Evolutionary conservation across 2,329 filamentous ascomycete species (phyloP), one percentile per base, ranked within the genome.

Genomic region (Colletotrichum sp.): DNA sequence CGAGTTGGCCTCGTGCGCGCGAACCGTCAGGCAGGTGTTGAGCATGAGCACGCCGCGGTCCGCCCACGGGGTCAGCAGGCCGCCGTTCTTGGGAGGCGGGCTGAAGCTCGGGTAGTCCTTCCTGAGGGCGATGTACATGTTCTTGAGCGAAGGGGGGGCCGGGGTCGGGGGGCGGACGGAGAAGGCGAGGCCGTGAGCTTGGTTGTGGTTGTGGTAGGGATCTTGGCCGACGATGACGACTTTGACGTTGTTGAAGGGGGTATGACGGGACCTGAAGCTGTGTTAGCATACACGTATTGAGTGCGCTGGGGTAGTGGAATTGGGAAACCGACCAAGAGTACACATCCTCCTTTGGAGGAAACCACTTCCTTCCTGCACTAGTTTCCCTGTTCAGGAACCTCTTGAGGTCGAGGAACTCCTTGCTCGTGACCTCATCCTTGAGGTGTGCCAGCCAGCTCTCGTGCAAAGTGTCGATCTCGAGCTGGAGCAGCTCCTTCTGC

Each of bases 181-280:
- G 89, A 99, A 99, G 83, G 95, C 96, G 75, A 99, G 93, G 59
- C 97, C 97, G 85, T 99, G 97, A 67, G 97, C 97, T 89, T 99
- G 97, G 85, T 98, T 98, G 84, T 92, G 85, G 84, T 98, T 98
- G 88, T 99, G 97, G 85, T 99, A 99, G 4, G 97, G 97, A 84
- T 99, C 97, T 87, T 99, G 97, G 79, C 97, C 97, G 71, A 99
- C 86, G 82, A 99, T 96, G 76, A 99, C 96, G 73, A 95, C 94
- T 85, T 98, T 98, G 84, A 99, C 96, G 16, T 90, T 93, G 87
- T 93, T 88, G 80, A 99, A 93, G 9, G 97, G 96, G 1, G 96
- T 98, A 84, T 98, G 94, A 30, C 96, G 94, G 76, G 96, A 98
- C 96, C 96, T 98, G 75, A 74, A 15, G 26, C 26, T n/a, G 18